Percentiles rank a stretch among this genome's conserved stretches.
These are phyloP conservation scores for Effrenium voratum DNA, from an alignment of 73 alveolate species.

Conservation along the genomic window DNA sequence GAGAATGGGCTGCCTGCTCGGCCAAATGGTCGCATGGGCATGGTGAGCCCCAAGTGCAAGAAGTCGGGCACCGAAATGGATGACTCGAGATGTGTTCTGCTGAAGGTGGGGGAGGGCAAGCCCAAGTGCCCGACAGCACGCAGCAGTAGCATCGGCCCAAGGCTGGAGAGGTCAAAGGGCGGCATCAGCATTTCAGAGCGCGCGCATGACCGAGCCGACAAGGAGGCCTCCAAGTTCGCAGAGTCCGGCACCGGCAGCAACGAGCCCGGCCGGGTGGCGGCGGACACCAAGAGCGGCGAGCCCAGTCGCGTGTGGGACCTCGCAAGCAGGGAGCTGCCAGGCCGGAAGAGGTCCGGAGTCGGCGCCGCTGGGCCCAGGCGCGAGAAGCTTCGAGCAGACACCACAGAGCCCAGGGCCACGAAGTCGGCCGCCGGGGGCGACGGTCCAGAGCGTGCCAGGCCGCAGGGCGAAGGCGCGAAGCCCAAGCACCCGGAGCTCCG, in stretches of 20 bases:
- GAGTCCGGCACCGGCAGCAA: background rate
- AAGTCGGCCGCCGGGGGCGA: background rate
- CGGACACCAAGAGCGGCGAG: background rate
- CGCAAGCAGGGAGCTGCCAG: background rate
- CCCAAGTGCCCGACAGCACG: background rate
- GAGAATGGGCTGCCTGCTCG: background rate
- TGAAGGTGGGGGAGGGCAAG: background rate
- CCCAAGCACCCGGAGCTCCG: background rate
- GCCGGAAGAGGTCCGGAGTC: conserved; percentile 24
- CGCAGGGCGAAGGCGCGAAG: background rate
- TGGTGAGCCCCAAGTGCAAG: background rate
- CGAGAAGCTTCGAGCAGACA: background rate
- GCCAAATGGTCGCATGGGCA: background rate
- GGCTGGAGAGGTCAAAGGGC: background rate
- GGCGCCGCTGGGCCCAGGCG: background rate
- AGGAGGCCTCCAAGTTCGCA: background rate
- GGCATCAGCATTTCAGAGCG: background rate
- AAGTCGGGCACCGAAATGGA: conserved; percentile 19
- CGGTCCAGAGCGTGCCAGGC: background rate
- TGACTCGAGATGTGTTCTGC: conserved; percentile 10
- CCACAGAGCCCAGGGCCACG: background rate
- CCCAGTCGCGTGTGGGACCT: background rate
- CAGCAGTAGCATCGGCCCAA: background rate
- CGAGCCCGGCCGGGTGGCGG: background rate
- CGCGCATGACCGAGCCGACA: background rate